A percentile compares a stretch with the other conserved stretches of the same genome.
phyloP scores from a whole-genome alignment of 371 early-diverging fungal species.

The Rhizopus sp. region DNA sequence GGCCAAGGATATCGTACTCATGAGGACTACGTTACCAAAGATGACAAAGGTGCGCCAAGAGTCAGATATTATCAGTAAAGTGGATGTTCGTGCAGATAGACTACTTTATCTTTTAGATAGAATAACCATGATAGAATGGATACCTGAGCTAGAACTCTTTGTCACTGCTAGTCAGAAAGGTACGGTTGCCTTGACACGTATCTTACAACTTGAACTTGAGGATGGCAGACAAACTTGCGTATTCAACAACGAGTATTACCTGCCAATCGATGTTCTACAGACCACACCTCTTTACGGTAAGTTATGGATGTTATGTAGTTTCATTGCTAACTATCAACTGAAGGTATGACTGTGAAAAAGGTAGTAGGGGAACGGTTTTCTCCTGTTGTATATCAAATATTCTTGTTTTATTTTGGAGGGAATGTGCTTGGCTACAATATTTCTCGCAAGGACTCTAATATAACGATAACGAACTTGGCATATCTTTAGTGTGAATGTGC shows the following conservation, averaged over 20 bases:
- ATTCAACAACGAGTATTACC: slow-evolving; percentile 44
- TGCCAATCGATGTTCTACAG: slow-evolving; percentile 36
- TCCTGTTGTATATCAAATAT: slow-evolving; percentile 29
- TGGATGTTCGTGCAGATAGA: slow-evolving; percentile 42
- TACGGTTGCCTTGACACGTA: slow-evolving; percentile 41
- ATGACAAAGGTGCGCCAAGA: slow-evolving; percentile 34
- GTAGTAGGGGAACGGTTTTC: slow-evolving; percentile 21
- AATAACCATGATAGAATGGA: slow-evolving; percentile 48
- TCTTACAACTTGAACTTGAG: slow-evolving; percentile 36
- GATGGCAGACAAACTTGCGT: slow-evolving; percentile 32
- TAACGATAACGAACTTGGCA: slow-evolving; percentile 2
- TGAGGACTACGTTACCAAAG: slow-evolving; percentile 22
- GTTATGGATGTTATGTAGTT: not conserved
- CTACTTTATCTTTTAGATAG: slow-evolving; percentile 33
- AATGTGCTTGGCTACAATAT: slow-evolving; percentile 34
- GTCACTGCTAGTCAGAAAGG: slow-evolving; percentile 50
- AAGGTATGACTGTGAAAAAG: slow-evolving; percentile 37
- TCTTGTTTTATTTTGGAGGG: slow-evolving; percentile 43
- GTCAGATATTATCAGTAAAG: slow-evolving; percentile 29
- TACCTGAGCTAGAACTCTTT: slow-evolving; percentile 45
- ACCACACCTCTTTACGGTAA: slow-evolving; percentile 45
- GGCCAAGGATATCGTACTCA: slow-evolving; percentile 29
- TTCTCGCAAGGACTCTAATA: slow-evolving; percentile 24
- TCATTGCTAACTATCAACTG: not conserved
- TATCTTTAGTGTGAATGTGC: not conserved